Evolutionary conservation across 768 basidiomycete species (phyloP), one percentile per base, ranked within the genome.

Genomic region (Saitozyma podzolica): DNA sequence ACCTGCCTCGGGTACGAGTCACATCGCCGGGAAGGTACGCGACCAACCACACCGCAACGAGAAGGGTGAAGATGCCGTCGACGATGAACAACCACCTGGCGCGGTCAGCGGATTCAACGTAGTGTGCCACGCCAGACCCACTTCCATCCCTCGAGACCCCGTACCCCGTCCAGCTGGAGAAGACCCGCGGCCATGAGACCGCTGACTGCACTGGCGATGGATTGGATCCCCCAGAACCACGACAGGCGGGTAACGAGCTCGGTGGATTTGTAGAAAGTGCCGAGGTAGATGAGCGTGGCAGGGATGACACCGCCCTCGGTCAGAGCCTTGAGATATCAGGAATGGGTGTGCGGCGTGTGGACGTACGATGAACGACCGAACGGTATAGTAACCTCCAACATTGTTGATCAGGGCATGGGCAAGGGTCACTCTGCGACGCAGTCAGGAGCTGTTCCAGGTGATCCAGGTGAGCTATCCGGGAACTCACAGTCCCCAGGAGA

Each of bases 241-340:
- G 47, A 48, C 47, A 48, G 17, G 2, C 47, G 47, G 2, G 47
- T 48, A 6, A 48, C 47, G 14, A 48, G 47, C 17, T 48, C 47
- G 17, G 13, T 17, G 13, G 47, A 48, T 48, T 48, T 48, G 47
- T 48, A 48, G 17, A 48, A 48, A 14, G 47, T 48, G 13, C 47
- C 47, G 14, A 48, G 47, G 47, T 48, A 48, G 47, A 48, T 17
- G 14, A 48, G 17, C 17, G 47, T 48, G 47, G 47, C 47, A 17
- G 47, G 47, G 47, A 48, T 48, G 47, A 48, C 47, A 48, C 47
- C 47, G 13, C 47, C 47, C 17, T 48, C 47, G 47, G 47, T 48
- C 47, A 48, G 47, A 14, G 47, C 47, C 47, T 48, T 2, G 14
- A 17, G 17, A 17, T 14, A 3, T 17, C 14, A 14, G 14, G 17